These are phyloP conservation scores for Pholiota microspora DNA, from an alignment of 768 basidiomycete genomes.

Conservation along the genomic window DNA sequence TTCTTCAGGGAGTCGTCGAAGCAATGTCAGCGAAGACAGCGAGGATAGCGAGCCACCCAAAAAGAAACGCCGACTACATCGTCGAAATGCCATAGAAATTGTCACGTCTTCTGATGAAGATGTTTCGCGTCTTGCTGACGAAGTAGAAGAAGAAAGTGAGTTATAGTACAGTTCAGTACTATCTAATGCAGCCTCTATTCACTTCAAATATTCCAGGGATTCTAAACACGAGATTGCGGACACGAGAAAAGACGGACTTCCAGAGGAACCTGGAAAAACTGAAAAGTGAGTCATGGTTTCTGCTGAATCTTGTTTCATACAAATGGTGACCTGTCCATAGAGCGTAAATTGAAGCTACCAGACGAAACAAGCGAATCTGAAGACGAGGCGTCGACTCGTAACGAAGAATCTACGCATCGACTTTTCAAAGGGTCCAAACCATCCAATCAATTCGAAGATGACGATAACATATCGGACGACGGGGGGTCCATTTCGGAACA, in stretches of 20 bases:
- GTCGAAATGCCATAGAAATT: conserved; percentile 8
- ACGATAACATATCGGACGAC: conserved; percentile 35
- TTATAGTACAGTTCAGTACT: background rate
- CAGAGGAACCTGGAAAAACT: conserved; percentile 65
- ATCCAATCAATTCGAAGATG: conserved; percentile 30
- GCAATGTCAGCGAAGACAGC: no score
- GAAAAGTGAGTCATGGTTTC: conserved; percentile 45
- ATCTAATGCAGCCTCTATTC: background rate
- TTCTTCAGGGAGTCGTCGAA: background rate
- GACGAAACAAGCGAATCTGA: conserved; percentile 39
- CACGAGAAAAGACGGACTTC: conserved; percentile 57
- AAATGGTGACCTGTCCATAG: conserved; percentile 8
- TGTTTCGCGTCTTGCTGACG: conserved; percentile 28
- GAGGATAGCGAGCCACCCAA: background rate
- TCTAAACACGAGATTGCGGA: conserved; percentile 60
- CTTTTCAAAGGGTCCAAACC: conserved; percentile 50
- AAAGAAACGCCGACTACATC: conserved; percentile 14
- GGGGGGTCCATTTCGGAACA: conserved; percentile 17
- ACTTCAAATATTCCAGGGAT: conserved; percentile 42
- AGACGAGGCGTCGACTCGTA: no score
- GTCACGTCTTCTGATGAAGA: conserved; percentile 13
- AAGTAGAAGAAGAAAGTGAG: conserved; percentile 58
- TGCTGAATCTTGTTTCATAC: background rate
- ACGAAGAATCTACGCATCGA: conserved; percentile 19
- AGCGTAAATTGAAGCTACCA: conserved; percentile 20